phyloP scores from a whole-genome alignment of 306 rosid genomes.

The Vigna angularis region DNA sequence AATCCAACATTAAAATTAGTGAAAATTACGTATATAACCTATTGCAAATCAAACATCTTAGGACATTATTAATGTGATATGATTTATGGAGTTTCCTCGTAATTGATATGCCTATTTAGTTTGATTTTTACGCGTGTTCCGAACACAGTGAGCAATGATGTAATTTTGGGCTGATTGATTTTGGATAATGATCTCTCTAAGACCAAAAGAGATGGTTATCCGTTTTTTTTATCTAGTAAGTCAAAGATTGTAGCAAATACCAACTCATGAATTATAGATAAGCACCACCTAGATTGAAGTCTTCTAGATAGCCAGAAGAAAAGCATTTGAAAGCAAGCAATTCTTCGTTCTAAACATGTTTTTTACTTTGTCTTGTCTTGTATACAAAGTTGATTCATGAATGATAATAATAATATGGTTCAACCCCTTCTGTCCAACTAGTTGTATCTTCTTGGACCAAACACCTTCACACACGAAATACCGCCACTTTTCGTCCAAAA shows the following conservation, averaged over 20 bases:
- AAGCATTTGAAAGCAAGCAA: neutral
- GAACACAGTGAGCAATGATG: too few relatives aligned
- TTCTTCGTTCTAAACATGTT: neutral
- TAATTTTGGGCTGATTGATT: too few relatives aligned
- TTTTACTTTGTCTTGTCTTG: neutral
- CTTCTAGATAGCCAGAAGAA: neutral
- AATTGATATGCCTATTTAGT: neutral
- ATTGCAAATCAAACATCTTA: too few relatives aligned
- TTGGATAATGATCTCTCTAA: neutral
- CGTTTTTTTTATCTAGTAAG: neutral
- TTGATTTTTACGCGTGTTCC: neutral
- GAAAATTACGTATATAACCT: too few relatives aligned
- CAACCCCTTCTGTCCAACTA: neutral
- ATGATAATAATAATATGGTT: neutral
- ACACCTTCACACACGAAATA: slow-evolving; percentile 1
- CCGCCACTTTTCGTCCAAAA: neutral
- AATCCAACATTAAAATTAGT: too few relatives aligned
- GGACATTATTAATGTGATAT: too few relatives aligned
- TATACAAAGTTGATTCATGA: neutral
- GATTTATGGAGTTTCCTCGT: too few relatives aligned
- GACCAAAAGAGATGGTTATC: too few relatives aligned
- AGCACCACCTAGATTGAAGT: neutral
- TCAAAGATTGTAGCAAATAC: neutral
- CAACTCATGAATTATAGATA: neutral
- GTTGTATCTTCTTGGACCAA: neutral